Base-by-base conservation (phyloP, 1,139 yeast species). In the Kurtzmaniella quercitrusa region DNA sequence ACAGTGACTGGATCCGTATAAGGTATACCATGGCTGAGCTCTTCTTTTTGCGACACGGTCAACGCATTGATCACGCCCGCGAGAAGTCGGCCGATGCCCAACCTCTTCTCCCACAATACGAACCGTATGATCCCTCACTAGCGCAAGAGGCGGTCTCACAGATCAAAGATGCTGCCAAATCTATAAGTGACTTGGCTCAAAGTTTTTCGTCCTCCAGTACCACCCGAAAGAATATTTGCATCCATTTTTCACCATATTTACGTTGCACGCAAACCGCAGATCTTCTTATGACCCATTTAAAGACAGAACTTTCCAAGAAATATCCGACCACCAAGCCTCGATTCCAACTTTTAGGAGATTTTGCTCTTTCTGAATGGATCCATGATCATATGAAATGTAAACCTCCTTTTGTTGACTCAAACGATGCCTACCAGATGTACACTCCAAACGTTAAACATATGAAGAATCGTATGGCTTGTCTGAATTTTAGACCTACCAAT, bases 331-430 rank as follows among this genome's bases (percentile, higher is more conserved):
- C 61, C 46, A 68, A 66, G 50, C 50, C 68, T 20, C 52, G 71
- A 48, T 70, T 64, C 52, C 77, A 68, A 47, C 55, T 72, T 26
- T 52, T 71, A 40, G 73, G 76, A 2, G 78, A 72, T 52, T 71
- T 72, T 59, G 77, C 77, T 12, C 55, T 71, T 30, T 65, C 72
- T 40, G 78, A 72, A 50, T 72, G 78, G 78, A 61, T 72, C 46
- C 77, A 72, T 47, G 76, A 71, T 44, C 61, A 65, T 39, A 71
- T 71, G 77, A 57, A 56, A 41, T 61, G 67, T 42, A 67, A 70
- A 47, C 76, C 77, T 5, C 76, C 76, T 3, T 70, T 68, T 46
- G 49, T 56, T 21, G 77, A 71, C 53, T 67, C 75, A 32, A 68
- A 68, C 45, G 76, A 71, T 49, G 77, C 76, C 5, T 72, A 72